These are phyloP conservation scores for Cyclostephanos tholiformis DNA, from an alignment of 108 stramenopile species.

Conservation along the genomic window DNA sequence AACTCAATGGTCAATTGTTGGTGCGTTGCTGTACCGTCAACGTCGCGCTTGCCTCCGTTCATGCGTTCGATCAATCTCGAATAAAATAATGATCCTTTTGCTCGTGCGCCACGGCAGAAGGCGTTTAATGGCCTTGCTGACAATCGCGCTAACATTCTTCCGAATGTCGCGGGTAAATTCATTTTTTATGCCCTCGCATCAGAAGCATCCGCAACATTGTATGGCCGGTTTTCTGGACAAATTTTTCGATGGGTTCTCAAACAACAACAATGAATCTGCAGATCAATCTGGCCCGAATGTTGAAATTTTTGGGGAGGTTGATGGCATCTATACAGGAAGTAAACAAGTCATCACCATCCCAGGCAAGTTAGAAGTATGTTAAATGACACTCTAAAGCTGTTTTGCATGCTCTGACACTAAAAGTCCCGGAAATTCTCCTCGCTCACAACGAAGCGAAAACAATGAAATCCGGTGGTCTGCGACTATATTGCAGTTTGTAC, in stretches of 20 bases:
- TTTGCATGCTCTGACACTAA: neutral
- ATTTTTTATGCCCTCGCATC: constrained; percentile 17
- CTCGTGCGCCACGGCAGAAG: too few species aligned
- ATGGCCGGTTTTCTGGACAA: neutral
- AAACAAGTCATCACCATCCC: constrained; percentile 50
- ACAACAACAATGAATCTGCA: constrained; percentile 8
- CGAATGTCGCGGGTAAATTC: constrained; percentile 13
- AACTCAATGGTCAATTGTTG: too few species aligned
- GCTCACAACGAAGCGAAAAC: constrained; percentile 49
- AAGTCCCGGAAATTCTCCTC: neutral
- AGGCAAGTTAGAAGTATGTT: constrained; percentile 17
- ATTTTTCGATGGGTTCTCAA: constrained; percentile 43
- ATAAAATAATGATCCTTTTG: too few species aligned
- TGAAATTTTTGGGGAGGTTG: constrained; percentile 22
- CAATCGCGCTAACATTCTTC: constrained; percentile 21
- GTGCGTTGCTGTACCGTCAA: too few species aligned
- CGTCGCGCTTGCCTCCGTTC: neutral
- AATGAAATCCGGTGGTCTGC: constrained; percentile 78
- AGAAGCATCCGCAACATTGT: neutral
- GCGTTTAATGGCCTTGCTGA: too few species aligned
- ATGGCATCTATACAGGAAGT: constrained; percentile 49
- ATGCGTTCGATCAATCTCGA: neutral
- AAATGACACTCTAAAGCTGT: neutral
- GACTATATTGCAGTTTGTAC: constrained; percentile 73
- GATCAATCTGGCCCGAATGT: constrained; percentile 9